A percentile compares a stretch with the other conserved stretches of the same genome.
Evolutionary conservation across 2,329 filamentous ascomycete species (phyloP).

Genomic region (Trichophyton benhamiae): DNA sequence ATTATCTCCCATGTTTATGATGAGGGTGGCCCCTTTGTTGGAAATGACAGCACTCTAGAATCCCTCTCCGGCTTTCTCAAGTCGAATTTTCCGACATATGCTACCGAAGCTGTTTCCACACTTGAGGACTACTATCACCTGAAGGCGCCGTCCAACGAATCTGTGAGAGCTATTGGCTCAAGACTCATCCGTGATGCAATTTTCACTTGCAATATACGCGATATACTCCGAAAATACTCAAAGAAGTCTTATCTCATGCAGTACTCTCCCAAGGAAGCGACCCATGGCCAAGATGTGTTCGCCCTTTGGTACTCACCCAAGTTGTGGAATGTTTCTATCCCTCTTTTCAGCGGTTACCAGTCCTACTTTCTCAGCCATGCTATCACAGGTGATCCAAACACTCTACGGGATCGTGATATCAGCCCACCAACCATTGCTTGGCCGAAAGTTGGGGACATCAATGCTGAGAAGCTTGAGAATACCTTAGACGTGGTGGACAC

Average conservation of each 20-base stretch:
- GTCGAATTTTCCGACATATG: not conserved
- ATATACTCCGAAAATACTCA: not conserved
- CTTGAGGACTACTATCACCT: not conserved
- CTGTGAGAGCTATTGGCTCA: not conserved
- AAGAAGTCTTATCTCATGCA: not conserved
- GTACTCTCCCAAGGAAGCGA: not conserved
- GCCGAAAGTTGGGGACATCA: not conserved
- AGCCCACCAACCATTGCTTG: not conserved
- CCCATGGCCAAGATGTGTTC: not conserved
- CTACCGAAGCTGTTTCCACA: not conserved
- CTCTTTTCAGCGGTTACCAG: not conserved
- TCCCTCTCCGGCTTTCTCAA: not conserved
- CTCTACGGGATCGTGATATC: not conserved
- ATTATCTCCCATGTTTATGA: conserved; percentile 26
- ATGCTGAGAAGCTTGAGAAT: not conserved
- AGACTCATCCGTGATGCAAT: not conserved
- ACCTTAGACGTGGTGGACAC: not conserved
- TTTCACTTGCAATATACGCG: not conserved
- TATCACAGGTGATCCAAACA: not conserved
- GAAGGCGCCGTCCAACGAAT: not conserved
- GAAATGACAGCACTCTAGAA: not conserved
- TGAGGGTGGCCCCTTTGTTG: conserved; percentile 21
- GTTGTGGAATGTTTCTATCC: not conserved
- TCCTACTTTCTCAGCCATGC: conserved; percentile 1
- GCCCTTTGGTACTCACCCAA: not conserved